These are phyloP conservation scores for Leccinum proliferum DNA, from an alignment of 1,284 basidiomycete genomes.

Conservation along the genomic window DNA sequence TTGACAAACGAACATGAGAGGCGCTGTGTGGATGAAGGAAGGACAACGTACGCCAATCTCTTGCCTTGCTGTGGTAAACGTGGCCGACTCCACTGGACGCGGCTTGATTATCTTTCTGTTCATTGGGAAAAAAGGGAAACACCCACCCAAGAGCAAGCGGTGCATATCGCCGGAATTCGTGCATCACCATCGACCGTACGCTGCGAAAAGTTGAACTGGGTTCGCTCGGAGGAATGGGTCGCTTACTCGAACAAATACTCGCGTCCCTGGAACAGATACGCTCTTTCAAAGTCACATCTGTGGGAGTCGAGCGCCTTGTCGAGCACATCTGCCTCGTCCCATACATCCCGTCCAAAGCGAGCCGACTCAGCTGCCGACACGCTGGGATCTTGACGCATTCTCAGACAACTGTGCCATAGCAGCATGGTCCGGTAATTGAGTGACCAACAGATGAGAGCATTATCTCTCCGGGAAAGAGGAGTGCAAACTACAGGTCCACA, in stretches of 20 bases:
- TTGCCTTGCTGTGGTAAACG: constrained; percentile 59
- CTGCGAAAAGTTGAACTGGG: constrained; percentile 30
- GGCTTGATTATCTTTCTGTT: constrained; percentile 5
- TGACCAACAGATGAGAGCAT: constrained; percentile 33
- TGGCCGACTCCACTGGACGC: constrained; percentile 42
- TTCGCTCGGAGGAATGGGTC: background rate
- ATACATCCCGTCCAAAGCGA: constrained; percentile 59
- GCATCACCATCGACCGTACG: constrained; percentile 63
- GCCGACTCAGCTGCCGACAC: constrained; percentile 46
- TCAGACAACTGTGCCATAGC: constrained; percentile 66
- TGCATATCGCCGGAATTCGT: constrained; percentile 61
- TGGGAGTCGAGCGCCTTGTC: constrained; percentile 59
- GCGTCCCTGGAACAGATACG: constrained; percentile 62
- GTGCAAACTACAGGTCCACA: constrained; percentile 58
- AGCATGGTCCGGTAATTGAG: constrained; percentile 63
- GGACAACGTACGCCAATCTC: constrained; percentile 63
- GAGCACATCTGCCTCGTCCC: constrained; percentile 66
- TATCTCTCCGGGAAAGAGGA: constrained; percentile 68
- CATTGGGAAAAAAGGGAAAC: background rate
- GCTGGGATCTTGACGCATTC: constrained; percentile 42
- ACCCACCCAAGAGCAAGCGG: constrained; percentile 57
- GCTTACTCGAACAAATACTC: constrained; percentile 75
- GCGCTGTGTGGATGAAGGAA: constrained; percentile 2
- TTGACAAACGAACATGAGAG: constrained; percentile 24
- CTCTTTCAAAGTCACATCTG: constrained; percentile 59